phyloP scores from a whole-genome alignment of 768 basidiomycete genomes.

The Leccinum barrowsii region DNA sequence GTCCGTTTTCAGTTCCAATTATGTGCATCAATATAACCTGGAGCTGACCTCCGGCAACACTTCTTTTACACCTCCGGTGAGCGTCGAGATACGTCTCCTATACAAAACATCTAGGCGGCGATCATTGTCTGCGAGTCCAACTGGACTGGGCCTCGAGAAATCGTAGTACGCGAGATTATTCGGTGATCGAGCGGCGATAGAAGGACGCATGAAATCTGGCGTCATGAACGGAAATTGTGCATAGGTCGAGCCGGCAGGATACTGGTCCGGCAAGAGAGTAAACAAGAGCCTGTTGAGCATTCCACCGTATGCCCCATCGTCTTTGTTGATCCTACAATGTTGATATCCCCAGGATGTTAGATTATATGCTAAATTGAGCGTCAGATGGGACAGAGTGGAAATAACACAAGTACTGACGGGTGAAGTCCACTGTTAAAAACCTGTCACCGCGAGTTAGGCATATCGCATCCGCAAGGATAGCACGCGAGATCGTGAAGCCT shows the following conservation, averaged over 20 bases:
- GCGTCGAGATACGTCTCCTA: conserved; percentile 14
- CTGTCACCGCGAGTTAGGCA: conserved; percentile 74
- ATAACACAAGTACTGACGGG: conserved; percentile 46
- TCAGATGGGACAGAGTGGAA: conserved; percentile 4
- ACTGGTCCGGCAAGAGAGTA: conserved; percentile 68
- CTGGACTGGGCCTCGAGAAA: conserved; percentile 49
- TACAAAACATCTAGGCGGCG: conserved; percentile 6
- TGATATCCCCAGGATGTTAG: conserved; percentile 78
- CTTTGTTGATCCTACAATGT: conserved; percentile 58
- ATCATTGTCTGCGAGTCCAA: not conserved
- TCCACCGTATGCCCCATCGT: conserved; percentile 73
- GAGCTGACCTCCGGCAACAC: conserved; percentile 10
- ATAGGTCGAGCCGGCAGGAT: conserved; percentile 60
- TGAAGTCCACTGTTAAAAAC: conserved; percentile 73
- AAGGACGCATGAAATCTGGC: conserved; percentile 43
- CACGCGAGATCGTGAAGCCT: conserved; percentile 78
- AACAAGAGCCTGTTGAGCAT: conserved; percentile 72
- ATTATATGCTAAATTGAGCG: conserved; percentile 52
- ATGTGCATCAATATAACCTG: not conserved
- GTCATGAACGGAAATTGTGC: conserved; percentile 81
- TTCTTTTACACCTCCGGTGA: conserved; percentile 8
- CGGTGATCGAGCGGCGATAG: conserved; percentile 36
- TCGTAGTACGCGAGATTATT: conserved; percentile 45
- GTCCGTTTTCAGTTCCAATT: not conserved
- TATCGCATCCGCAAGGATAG: conserved; percentile 77